These are phyloP conservation scores for Phycomyces blakesleeanus DNA, from an alignment of 192 early-diverging fungal genomes.

Conservation along the genomic window DNA sequence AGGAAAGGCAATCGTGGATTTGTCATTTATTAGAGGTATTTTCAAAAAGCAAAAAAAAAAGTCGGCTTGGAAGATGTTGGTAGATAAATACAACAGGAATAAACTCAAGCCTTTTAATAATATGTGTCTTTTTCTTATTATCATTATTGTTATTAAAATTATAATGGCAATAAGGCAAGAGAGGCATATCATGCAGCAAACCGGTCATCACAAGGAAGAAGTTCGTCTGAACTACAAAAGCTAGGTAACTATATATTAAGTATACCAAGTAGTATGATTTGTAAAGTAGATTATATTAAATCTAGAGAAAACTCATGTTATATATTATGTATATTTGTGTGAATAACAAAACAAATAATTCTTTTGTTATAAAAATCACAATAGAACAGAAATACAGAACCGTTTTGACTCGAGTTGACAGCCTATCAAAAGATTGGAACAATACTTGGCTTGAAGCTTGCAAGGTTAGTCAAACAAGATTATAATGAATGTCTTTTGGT, in stretches of 20 bases:
- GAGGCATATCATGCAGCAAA: background rate
- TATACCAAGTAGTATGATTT: no score
- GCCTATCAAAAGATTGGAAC: slow-evolving; percentile 21
- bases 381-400: slow-evolving; percentile 21
- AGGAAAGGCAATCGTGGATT: slow-evolving; percentile 4
- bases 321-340: no score
- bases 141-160: background rate
- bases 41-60: background rate
- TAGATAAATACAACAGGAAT: no score
- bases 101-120: slow-evolving; percentile 1
- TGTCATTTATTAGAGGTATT: slow-evolving; percentile 6
- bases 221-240: background rate
- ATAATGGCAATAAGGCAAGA: slow-evolving; percentile 4
- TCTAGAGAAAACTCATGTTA: no score
- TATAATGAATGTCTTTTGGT: no score
- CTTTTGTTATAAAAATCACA: no score
- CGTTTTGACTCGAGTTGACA: slow-evolving; percentile 9
- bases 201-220: background rate
- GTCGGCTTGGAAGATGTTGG: background rate
- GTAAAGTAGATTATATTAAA: no score
- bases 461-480: slow-evolving; percentile 15
- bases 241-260: no score
- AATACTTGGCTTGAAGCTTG: slow-evolving; percentile 16
- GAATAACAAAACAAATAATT: no score
- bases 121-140: no score